Base-by-base conservation (phyloP, 352 stramenopile genomes). In the Pythium dissotocum region DNA sequence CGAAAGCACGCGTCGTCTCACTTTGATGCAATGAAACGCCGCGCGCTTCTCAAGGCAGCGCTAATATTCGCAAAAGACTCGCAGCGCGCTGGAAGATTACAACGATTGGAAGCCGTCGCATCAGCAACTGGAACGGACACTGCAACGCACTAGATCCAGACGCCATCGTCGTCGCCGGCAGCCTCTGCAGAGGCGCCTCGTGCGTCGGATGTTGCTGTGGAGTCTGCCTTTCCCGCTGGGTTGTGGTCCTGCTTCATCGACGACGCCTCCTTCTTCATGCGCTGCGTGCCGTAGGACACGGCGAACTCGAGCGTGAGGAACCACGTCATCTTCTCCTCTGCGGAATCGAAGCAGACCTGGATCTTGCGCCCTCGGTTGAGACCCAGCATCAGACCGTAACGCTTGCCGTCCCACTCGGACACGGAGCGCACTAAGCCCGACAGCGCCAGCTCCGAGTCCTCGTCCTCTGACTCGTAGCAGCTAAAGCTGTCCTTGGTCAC, bases 291-390 rank as follows among this genome's bases (percentile, higher is more conserved):
- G 59, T 89, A 91, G 36, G 83, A 87, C 6, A 91, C 81, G 0
- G 83, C 83, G 57, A 91, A 89, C 68, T 91, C 83, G 32, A 92
- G 76, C 58, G 83, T 91, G 28, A 93, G 71, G 61, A 93, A 89
- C 85, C 85, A 93, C 49, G 80, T 88, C 78, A 90, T 93, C 61
- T 91, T 91, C 66, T 93, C 85, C 67, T 93, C 85, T 12, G 83
- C 82, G 38, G 81, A 90, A 59, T 93, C 85, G 49, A 90, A 93
- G 70, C 79, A 89, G 36, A 93, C 63, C 66, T 91, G 85, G 70
- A 93, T 88, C 49, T 81, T 93, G 18, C 85, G 83, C 18, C 72
- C 55, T 38, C 80, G 78, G 63, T 91, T 93, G 24, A 93, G 80
- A 59, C 75, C 83, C 35, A 84, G 85, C 9, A 90, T 73, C 58